Percentiles rank a stretch among this genome's conserved stretches.
Evolutionary conservation across 306 rosid species (phyloP).

Genomic region (Vicia villosa): DNA sequence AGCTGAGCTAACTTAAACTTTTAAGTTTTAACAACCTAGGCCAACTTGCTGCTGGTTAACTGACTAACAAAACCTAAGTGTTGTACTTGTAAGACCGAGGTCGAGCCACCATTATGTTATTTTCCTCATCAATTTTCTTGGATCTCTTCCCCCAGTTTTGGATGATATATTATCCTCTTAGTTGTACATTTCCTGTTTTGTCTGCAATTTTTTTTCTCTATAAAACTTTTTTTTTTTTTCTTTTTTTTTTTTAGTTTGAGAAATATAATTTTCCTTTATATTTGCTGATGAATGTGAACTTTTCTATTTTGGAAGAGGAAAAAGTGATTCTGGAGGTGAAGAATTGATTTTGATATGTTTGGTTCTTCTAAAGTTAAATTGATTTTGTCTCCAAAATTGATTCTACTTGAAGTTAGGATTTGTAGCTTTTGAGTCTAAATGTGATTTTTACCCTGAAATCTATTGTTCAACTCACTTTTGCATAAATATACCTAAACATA

Average conservation of each 20-base stretch:
- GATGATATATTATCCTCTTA: constrained; percentile 4
- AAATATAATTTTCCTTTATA: constrained; percentile 7
- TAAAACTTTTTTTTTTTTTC: background rate
- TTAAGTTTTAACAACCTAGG: constrained; percentile 1
- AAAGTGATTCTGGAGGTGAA: no score
- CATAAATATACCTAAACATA: no score
- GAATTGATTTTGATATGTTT: no score
- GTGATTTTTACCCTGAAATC: no score
- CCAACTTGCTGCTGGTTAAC: constrained; percentile 12
- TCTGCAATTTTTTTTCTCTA: constrained; percentile 2
- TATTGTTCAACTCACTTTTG: no score
- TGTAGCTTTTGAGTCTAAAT: no score
- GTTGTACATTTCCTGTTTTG: background rate
- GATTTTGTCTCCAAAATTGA: no score
- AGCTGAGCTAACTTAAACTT: constrained; percentile 6
- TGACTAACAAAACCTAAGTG: background rate
- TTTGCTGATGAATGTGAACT: background rate
- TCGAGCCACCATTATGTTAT: background rate
- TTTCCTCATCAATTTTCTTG: constrained; percentile 3
- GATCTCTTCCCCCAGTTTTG: background rate
- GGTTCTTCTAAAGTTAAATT: no score
- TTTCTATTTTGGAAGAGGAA: background rate
- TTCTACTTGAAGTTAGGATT: no score
- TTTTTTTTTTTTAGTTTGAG: constrained; percentile 24
- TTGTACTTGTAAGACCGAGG: background rate